Base-by-base conservation (phyloP, 371 early-diverging fungal genomes). In the Mortierella sp. region DNA sequence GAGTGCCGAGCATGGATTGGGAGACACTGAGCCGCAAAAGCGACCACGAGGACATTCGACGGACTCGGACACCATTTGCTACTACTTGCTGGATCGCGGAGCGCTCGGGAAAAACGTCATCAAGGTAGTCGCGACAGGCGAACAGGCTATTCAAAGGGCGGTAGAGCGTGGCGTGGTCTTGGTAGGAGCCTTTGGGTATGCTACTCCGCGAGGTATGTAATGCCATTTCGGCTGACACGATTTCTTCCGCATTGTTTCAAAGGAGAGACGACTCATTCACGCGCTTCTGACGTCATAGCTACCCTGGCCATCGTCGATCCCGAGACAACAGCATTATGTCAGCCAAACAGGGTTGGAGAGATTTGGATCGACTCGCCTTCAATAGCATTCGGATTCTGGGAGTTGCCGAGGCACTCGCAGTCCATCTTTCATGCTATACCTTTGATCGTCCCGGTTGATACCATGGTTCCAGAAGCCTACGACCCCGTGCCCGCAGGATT, bases 251-350 rank as follows among this genome's bases (percentile, higher is more conserved):
- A n/a, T n/a, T n/a, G n/a, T n/a, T n/a, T n/a, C n/a, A n/a, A n/a
- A n/a, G n/a, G n/a, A n/a, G n/a, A n/a, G n/a, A n/a, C n/a, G n/a
- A n/a, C n/a, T n/a, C n/a, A n/a, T n/a, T 46, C 22, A 7, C 21
- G 14, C 24, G 41, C 22, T 6, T 24, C 31, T 25, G 40, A 48
- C n/a, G 29, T 8, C 24, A 19, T 22, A 12, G 84, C 85, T 0
- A 88, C 91, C 0, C 79, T 95, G 10, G 90, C 91, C 2, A 88
- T 95, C 51, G 94, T 95, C 0, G 91, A 95, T 59, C 94, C 95
- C 2, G 90, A 92, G 46, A 91, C 91, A 25, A 82, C 83, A 2
- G 82, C 89, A 3, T 65, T 95, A 3, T 93, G 92, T 48, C 86
- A 89, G 9, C 84, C 91, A 0, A 88, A 91, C 65, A 81, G 85